Evolutionary conservation across 1,284 basidiomycete genomes (phyloP), one percentile per base, ranked within the genome.

Genomic region (Naganishia sp.): DNA sequence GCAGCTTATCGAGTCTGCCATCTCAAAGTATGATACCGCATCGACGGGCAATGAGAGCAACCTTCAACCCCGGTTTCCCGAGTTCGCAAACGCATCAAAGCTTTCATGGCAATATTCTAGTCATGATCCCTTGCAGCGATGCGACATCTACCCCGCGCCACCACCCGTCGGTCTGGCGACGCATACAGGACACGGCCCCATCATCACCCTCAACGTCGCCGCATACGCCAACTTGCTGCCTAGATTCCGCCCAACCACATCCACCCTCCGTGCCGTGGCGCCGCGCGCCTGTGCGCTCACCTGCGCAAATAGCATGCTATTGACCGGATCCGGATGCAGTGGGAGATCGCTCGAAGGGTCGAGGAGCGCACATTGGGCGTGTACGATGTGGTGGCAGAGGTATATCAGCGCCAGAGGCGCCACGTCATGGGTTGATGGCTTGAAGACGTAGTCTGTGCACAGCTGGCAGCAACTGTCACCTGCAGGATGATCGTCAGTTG

Each of bases 361-460:
- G 1, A 78, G 68, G 0, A 72, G 66, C 1, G 75, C 75, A 64
- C 92, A 94, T 11, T 82, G 80, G 0, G 88, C 88, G 73, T 95
- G 92, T 0, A 92, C 88, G 56, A 90, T 84, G 73, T 95, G 93
- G 36, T 89, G 86, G 77, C 92, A 95, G 11, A 95, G 82, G 78
- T 90, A 95, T n/a, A 93, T 77, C 5, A 94, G 77, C 3, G 85
- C 75, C 18, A 90, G 79, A 15, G 71, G 55, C n/a, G 70, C 67
- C 23, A 68, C 66, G 36, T 68, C 70, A 25, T 73, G 63, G 10
- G 70, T 55, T 21, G 86, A 81, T 0, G 81, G 82, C 52, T 86
- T 84, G 72, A 87, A 86, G 6, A 90, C 77, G 0, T 86, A 81
- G 23, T 84, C 81, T 6, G 23, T 46, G 53, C 65, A 66, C 9